Evolutionary conservation across 2,329 filamentous ascomycete genomes (phyloP), one percentile per base, ranked within the genome.

Genomic region (Neonectria ditissima): DNA sequence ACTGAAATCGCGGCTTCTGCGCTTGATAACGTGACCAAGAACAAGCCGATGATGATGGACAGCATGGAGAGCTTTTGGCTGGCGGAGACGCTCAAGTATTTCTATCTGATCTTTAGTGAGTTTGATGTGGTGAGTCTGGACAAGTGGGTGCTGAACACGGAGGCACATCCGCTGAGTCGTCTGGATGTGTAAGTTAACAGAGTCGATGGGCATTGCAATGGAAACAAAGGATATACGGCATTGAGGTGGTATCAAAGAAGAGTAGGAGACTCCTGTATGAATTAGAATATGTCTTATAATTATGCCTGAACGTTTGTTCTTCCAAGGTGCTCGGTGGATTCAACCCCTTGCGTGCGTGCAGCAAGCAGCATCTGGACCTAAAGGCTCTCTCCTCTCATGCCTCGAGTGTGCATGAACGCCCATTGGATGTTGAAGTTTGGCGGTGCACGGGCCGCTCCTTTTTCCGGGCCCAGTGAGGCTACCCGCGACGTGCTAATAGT

Each of bases 61-160:
- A 85, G 84, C 55, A 92, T 92, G 90, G 90, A 93, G 81, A 91
- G 89, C 65, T 93, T 92, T 76, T 93, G 91, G 90, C 81, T 91
- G 39, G 87, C 87, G 1, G 88, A 91, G 78, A 90, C 88, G 67
- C 77, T 91, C 55, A 91, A 91, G 75, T 91, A 91, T 75, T 89
- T 89, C 68, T 91, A 87, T 65, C 77, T 91, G 59, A 81, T 89
- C 9, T 91, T 90, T 72, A 82, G 81, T 32, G 86, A 89, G 43
- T 87, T 86, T 63, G 80, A 84, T 60, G 75, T 88, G 26, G 78
- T 89, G 16, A 88, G 83, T 70, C 76, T 91, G 68, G 88, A 91
- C 75, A 80, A 87, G 61, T 89, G 86, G 83, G 87, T 89, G 58
- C 76, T 89, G 52, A 87, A 87, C 69, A 87, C 85, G 2, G 85